Evolutionary conservation across 164 flowering plant species (phyloP), one percentile per base, ranked within the genome.

Genomic region (Protea cynaroides): DNA sequence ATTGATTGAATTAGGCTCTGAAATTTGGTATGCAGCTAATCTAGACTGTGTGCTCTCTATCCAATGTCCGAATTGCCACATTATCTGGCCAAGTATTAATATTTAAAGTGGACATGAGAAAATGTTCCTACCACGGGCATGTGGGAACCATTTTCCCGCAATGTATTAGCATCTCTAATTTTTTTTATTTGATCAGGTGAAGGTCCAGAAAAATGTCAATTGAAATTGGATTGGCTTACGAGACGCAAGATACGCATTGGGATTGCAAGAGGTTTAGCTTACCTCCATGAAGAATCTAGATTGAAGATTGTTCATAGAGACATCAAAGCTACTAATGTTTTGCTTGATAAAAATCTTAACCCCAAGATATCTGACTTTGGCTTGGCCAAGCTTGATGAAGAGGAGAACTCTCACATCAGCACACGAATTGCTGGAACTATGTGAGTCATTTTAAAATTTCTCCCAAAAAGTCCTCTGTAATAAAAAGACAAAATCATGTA

Each of bases 291-390:
- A 70, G 93, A 85, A 69, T 85, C 93, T 47, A 71, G 67, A 24
- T 67, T 87, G 34, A 87, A 81, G 65, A 84, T 86, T 65, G 86
- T 86, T 62, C 91, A 86, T 59, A 71, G 91, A 74, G 91, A 86
- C 75, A 86, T 86, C 59, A 86, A 86, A 69, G 83, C 78, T 21
- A 78, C 88, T 8, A 86, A 86, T 71, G 75, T 86, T 17, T 72
- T 86, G 8, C 86, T 86, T 65, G 92, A 83, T 64, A 62, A 64
- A 58, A 73, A 84, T 56, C 62, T 86, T 14, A 80, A 74, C 23
- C 78, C 92, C 13, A 86, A 82, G 68, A 83, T 86, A 65, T 86
- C 89, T 8, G 87, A 86, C 59, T 86, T 86, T 69, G 92, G 92
- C 23, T 68, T 86, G 72, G 92, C 91, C n/a, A 84, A 63, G 75